Conservation (phyloP, 768 basidiomycete species). For the Suillus clintonianus region DNA sequence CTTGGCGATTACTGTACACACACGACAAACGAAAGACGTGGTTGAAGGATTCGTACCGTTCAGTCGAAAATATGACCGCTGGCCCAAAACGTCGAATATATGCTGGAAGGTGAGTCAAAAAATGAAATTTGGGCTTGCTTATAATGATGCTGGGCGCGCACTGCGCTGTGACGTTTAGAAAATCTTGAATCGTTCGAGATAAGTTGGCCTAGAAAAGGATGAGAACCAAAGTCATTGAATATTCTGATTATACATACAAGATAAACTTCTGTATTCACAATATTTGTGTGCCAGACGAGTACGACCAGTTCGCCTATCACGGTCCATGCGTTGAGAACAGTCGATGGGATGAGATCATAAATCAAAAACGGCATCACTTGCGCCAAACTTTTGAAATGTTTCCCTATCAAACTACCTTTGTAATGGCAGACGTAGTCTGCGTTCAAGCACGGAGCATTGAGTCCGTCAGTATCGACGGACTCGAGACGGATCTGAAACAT, state of each 20-base stretch:
- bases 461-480: conserved; percentile 17
- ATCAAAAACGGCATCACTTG: conserved; percentile 33
- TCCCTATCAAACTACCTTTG: conserved; percentile 29
- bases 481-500: conserved; percentile 23
- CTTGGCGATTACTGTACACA: conserved; percentile 36
- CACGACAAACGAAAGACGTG: conserved; percentile 37
- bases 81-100: conserved; percentile 37
- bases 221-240: no score
- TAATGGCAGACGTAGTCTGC: conserved; percentile 34
- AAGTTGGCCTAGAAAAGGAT: conserved; percentile 18
- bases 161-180: conserved; percentile 10
- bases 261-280: not conserved
- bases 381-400: conserved; percentile 19
- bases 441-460: conserved; percentile 23
- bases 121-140: conserved; percentile 27
- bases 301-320: conserved; percentile 10
- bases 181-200: conserved; percentile 17
- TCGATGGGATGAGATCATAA: conserved; percentile 15
- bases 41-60: conserved; percentile 42
- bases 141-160: conserved; percentile 23
- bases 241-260: no score
- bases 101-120: conserved; percentile 22
- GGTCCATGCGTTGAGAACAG: conserved; percentile 10
- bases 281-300: conserved; percentile 30
- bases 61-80: conserved; percentile 34